phyloP scores from a whole-genome alignment of 192 early-diverging fungal genomes.

The Chytriomyces hyalinus region DNA sequence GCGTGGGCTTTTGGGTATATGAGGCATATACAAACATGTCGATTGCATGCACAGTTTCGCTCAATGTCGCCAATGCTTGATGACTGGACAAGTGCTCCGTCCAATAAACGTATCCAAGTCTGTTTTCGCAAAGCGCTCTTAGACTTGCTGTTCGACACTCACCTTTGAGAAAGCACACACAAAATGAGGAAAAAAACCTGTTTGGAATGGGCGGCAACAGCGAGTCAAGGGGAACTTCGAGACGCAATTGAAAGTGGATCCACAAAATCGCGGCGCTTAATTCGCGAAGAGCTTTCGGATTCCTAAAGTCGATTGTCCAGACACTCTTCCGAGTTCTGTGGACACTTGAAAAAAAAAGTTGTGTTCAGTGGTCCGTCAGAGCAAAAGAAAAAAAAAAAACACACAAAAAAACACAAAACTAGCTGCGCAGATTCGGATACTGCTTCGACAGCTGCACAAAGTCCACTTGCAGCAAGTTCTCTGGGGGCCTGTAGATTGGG shows the following conservation, averaged over 20 bases:
- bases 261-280: slow-evolving; percentile 66
- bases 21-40: slow-evolving; percentile 61
- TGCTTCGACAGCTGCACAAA: slow-evolving; percentile 10
- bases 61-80: slow-evolving; percentile 9
- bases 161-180: slow-evolving; percentile 12
- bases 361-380: too few species aligned
- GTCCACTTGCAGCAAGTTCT: slow-evolving; percentile 8
- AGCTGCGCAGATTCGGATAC: slow-evolving; percentile 17
- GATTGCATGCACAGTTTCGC: slow-evolving; percentile 43
- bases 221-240: slow-evolving; percentile 71
- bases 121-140: slow-evolving; percentile 24
- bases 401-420: slow-evolving; percentile 4
- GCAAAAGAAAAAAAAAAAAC: too few species aligned
- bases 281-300: slow-evolving; percentile 65
- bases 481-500: not conserved
- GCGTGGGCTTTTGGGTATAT: not conserved
- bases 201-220: slow-evolving; percentile 68
- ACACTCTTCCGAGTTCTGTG: not conserved
- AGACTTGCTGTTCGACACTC: not conserved
- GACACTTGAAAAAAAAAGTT: not conserved
- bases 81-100: slow-evolving; percentile 63
- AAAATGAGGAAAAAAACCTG: not conserved
- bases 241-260: slow-evolving; percentile 63
- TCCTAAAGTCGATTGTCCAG: slow-evolving; percentile 63
- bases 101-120: slow-evolving; percentile 75